Evolutionary conservation across 176 grass and related monocot species (phyloP).

Genomic region (Neostapfia colusana): DNA sequence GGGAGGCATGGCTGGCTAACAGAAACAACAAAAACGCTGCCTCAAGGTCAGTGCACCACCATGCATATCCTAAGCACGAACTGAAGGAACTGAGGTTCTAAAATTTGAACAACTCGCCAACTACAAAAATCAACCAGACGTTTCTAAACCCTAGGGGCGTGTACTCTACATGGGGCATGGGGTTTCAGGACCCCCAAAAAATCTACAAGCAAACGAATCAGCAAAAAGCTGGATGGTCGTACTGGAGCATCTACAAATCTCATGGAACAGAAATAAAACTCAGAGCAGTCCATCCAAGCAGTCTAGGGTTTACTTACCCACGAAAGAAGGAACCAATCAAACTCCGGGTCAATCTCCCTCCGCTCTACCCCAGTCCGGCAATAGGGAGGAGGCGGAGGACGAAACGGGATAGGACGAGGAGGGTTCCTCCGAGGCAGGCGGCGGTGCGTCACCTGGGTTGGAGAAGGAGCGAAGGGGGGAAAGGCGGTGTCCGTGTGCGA

Average conservation of each 20-base stretch:
- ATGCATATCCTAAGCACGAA: neutral
- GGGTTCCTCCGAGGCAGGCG: neutral
- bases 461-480: too few species aligned
- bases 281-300: neutral
- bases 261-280: neutral
- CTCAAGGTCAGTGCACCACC: too few species aligned
- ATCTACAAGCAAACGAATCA: neutral
- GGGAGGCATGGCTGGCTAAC: constrained; percentile 43
- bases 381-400: neutral
- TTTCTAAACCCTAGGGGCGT: constrained; percentile 16
- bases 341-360: neutral
- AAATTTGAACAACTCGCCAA: neutral
- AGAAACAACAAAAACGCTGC: too few species aligned
- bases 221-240: neutral
- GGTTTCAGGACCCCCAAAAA: neutral
- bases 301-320: constrained; percentile 23
- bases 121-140: neutral
- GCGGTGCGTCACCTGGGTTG: neutral
- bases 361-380: neutral
- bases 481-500: neutral
- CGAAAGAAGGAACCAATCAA: neutral
- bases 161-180: neutral
- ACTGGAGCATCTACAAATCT: neutral
- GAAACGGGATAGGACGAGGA: neutral
- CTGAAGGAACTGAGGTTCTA: neutral